phyloP scores from a whole-genome alignment of 2,329 filamentous ascomycete genomes.

The Fusarium pseudonygamai region DNA sequence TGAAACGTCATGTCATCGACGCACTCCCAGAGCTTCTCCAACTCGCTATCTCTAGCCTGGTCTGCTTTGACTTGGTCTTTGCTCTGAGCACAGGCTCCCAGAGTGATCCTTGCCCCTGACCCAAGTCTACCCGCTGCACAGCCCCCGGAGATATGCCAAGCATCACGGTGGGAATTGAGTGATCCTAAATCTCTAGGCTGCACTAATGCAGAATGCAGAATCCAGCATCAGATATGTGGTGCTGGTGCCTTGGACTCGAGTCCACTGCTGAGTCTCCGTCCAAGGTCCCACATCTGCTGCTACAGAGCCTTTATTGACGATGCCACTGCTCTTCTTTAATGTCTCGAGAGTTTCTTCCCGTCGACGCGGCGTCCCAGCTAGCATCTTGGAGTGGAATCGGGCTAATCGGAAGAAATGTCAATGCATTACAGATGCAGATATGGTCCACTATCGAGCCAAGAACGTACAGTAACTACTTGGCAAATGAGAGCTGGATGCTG shows the following conservation, averaged over 20 bases:
- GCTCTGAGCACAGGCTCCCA: conserved; percentile 29
- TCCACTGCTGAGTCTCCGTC: conserved; percentile 21
- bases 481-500: conserved; percentile 29
- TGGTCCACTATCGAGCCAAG: conserved; percentile 35
- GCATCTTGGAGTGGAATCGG: conserved; percentile 20
- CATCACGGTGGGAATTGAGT: conserved; percentile 35
- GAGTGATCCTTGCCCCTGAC: conserved; percentile 34
- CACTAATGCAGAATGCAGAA: conserved; percentile 33
- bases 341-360: conserved; percentile 21
- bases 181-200: conserved; percentile 34
- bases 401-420: conserved; percentile 22
- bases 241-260: conserved; percentile 33
- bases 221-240: conserved; percentile 29
- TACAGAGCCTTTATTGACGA: conserved; percentile 10
- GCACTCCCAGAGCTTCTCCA: conserved; percentile 30
- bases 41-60: conserved; percentile 3
- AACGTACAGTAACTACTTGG: conserved; percentile 9
- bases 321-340: conserved; percentile 15
- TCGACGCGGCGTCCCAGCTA: conserved; percentile 12
- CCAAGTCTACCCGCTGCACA: conserved; percentile 43
- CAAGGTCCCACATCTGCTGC: conserved; percentile 31
- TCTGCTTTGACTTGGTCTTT: conserved; percentile 17
- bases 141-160: conserved; percentile 43
- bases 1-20: conserved; percentile 35
- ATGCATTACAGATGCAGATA: conserved; percentile 20